phyloP scores from a whole-genome alignment of 2,329 filamentous ascomycete species.

The Trichoderma pleuroti region DNA sequence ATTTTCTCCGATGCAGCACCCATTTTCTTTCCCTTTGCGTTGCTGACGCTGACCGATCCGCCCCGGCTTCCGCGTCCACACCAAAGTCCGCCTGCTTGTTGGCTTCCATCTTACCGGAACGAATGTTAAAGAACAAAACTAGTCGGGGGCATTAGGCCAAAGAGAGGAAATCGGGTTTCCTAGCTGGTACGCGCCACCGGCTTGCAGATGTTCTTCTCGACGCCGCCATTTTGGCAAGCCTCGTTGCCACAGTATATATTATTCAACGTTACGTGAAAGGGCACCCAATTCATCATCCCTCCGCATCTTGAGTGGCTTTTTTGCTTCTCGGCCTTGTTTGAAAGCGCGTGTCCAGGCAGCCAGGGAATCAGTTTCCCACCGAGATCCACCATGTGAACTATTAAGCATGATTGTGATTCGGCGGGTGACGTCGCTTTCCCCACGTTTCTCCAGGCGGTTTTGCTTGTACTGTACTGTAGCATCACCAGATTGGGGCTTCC shows the following conservation, averaged over 20 bases:
- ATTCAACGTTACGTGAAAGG: background rate
- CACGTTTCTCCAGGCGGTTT: slow-evolving; percentile 8
- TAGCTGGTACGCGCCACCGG: slow-evolving; percentile 4
- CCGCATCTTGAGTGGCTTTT: background rate
- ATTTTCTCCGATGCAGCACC: background rate
- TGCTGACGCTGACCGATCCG: background rate
- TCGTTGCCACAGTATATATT: background rate
- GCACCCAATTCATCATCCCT: background rate
- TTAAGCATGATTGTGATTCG: background rate
- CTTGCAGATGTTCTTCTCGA: background rate
- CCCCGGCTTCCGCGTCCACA: background rate
- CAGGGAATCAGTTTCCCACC: background rate
- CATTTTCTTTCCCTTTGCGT: background rate
- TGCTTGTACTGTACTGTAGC: background rate
- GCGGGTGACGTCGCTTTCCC: slow-evolving; percentile 20
- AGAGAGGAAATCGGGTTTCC: slow-evolving; percentile 12
- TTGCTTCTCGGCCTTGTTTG: background rate
- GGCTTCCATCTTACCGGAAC: background rate
- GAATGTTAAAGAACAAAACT: background rate
- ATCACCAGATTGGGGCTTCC: background rate
- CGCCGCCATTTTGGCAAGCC: background rate
- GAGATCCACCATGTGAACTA: background rate
- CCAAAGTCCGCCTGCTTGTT: background rate
- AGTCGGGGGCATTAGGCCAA: background rate
- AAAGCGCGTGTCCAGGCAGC: background rate